These are phyloP conservation scores for Calonectria montana DNA, from an alignment of 2,329 filamentous ascomycete genomes.

Conservation along the genomic window DNA sequence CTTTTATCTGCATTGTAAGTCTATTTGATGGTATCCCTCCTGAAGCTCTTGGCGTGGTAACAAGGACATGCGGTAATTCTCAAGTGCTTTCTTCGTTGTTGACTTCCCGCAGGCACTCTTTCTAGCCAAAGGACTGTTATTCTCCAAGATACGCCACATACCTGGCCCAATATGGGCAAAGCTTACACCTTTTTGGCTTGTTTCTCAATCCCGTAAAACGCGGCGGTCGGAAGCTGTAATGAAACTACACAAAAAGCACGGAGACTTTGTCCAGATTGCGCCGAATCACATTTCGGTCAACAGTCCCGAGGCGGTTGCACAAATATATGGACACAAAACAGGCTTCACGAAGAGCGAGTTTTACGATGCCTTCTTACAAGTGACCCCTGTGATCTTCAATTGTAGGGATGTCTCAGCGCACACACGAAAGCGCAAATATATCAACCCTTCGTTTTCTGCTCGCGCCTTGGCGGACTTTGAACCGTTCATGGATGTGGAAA, in stretches of 20 bases:
- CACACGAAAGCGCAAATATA: neutral
- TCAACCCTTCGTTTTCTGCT: neutral
- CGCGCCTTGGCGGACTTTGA: neutral
- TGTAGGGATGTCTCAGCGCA: neutral
- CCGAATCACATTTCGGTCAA: neutral
- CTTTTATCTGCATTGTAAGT: neutral
- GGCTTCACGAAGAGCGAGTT: neutral
- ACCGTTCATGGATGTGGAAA: neutral
- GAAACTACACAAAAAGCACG: neutral
- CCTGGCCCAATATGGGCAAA: neutral
- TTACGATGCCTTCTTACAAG: neutral
- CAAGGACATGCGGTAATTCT: too few relatives aligned
- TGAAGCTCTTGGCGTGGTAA: too few relatives aligned
- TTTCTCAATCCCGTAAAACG: neutral
- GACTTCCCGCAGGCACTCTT: neutral
- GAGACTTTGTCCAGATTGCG: neutral
- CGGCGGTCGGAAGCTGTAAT: neutral
- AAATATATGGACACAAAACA: neutral
- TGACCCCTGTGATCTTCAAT: neutral
- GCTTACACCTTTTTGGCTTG: neutral
- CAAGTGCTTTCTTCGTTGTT: neutral
- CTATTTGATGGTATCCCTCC: too few relatives aligned
- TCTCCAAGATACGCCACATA: neutral
- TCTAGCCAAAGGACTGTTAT: neutral
- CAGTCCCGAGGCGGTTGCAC: neutral